A percentile compares a stretch with the other conserved stretches of the same genome.
Evolutionary conservation across 192 early-diverging fungal species (phyloP).

Genomic region (Physocladia obscura): DNA sequence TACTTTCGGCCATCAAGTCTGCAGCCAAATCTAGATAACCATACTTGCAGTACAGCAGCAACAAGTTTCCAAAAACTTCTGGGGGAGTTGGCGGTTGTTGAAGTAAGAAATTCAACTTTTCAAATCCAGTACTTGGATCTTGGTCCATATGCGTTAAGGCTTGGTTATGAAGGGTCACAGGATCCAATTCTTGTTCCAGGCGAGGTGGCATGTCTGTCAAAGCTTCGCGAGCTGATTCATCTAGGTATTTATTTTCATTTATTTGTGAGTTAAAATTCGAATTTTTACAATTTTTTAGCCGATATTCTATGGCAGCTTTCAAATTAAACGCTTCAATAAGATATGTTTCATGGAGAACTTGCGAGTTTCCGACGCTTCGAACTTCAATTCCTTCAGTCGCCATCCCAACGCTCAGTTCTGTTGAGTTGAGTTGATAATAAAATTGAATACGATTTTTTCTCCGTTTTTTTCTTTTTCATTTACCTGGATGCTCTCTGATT

Average conservation of each 20-base stretch:
- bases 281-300: constrained; percentile 55
- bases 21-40: constrained; percentile 59
- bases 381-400: constrained; percentile 67
- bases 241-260: constrained; percentile 16
- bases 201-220: constrained; percentile 68
- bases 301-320: constrained; percentile 67
- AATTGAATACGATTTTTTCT: background rate
- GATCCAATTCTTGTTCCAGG: constrained; percentile 60
- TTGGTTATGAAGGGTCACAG: constrained; percentile 63
- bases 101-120: constrained; percentile 62
- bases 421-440: constrained; percentile 15
- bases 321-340: constrained; percentile 66
- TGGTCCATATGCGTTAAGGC: constrained; percentile 66
- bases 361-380: constrained; percentile 61
- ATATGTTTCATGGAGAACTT: constrained; percentile 60
- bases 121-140: constrained; percentile 59
- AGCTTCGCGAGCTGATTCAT: constrained; percentile 62
- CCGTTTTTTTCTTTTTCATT: background rate
- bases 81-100: constrained; percentile 57
- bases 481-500: constrained; percentile 63
- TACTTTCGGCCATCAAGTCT: constrained; percentile 60
- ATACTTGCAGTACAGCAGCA: constrained; percentile 62
- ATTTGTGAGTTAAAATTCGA: constrained; percentile 2
- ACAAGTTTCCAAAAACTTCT: constrained; percentile 62
- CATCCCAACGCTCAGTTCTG: constrained; percentile 64